Base-by-base conservation (phyloP, 148 eudicot species). In the Simmondsia chinensis region DNA sequence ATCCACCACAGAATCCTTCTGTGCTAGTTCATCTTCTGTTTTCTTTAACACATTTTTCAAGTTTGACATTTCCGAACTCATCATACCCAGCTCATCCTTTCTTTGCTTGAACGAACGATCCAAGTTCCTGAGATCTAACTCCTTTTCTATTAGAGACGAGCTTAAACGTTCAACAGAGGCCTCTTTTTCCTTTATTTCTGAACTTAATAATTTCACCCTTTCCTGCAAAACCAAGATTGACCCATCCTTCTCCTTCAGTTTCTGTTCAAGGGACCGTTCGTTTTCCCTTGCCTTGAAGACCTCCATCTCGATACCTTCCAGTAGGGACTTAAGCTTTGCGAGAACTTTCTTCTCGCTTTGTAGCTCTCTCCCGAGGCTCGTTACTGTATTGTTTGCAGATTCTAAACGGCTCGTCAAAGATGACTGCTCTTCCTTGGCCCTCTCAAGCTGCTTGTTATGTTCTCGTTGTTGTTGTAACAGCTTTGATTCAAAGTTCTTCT, bases 171-270 rank as follows among this genome's bases (percentile, higher is more conserved):
- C 52, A 52, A 86, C 18, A 48, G 36, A 47, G 23, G 60, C 82
- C 46, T 82, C 96, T 66, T 86, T 86, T 38, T 51, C 73, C 46
- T 63, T 73, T 25, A 93, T 60, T 57, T 93, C 99, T 9, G 60
- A 47, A 29, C 61, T 67, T 21, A 86, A 69, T 55, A 69, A 58
- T 48, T 56, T 60, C 17, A 80, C 54, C 41, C 57, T 72, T 52
- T 75, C 94, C 69, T 80, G 68, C 74, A 93, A 50, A 42, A 52
- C 56, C 25, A 71, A 62, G 47, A 82, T 49, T 9, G 61, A 50
- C 34, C 62, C 54, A 43, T 76, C 53, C 72, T 82, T 84, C 73
- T 82, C 81, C 41, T 76, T 70, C 54, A 89, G 54, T 50, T 56
- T 59, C 51, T 60, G 76, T 64, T 79, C 80, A 6, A 89, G 64